Base-by-base conservation (phyloP, 192 early-diverging fungal species). In the Coemansia javaensis region DNA sequence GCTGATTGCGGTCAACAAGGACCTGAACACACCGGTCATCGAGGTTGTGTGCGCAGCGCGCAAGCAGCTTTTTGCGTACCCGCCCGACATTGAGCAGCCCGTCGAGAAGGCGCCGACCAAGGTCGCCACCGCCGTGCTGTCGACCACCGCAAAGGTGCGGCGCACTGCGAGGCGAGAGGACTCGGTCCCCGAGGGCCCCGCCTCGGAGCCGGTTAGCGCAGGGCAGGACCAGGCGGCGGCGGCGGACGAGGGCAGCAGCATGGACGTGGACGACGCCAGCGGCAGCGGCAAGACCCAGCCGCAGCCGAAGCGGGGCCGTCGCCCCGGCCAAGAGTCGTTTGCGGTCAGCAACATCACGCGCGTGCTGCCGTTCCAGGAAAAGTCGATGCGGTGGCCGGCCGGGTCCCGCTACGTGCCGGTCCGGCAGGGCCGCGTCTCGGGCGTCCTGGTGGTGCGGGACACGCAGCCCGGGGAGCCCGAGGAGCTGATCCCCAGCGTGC, bases 11-110 rank as follows among this genome's bases (percentile, higher is more conserved):
- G 77, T 99, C 44, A 92, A 95, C 72, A 85, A 84, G 44, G 78
- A 94, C 43, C 70, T 99, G 18, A 63, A 86, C 53, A 79, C 84
- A 47, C 95, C 95, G 22, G 82, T 88, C 72, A 81, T 98, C 42
- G 85, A 90, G 21, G 88, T 87, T 23, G 57, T 82, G 0, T 94
- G 90, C n/a, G 85, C 88, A 25, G 87, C 89, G 39, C 85, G 82
- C 41, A 89, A 90, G 42, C 87, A 90, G 0, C 64, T 94, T 60
- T 99, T 91, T 80, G 87, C 91, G 8, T 99, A 99, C 63, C 94
- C 91, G 37, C 82, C 90, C 3, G 65, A 86, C 5, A 84, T 84
- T 47, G 93, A 93, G 72, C 82, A 87, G 15, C 87, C 88, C 0
- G 53, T 54, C 4, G 51, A 32, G 3, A 59, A 67, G 22, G 64